Percentiles rank a stretch among this genome's conserved stretches.
Conservation (phyloP, 345 rosid genomes). For the Melaleuca quinquenervia region DNA sequence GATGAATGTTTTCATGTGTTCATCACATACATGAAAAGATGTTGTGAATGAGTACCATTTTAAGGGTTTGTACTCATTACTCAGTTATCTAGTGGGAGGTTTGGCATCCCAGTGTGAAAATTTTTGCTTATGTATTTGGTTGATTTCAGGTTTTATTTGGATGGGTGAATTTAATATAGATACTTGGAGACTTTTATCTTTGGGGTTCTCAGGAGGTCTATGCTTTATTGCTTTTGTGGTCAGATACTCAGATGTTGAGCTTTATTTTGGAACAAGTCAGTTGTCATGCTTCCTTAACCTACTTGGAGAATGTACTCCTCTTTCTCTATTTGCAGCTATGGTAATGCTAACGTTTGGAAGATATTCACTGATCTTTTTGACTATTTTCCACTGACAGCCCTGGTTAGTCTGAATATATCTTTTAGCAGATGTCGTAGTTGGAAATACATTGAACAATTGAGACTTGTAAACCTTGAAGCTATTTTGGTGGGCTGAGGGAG, state of each 20-base stretch:
- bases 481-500: neutral
- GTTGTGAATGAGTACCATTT: neutral
- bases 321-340: constrained; percentile 50
- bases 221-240: neutral
- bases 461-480: neutral
- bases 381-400: constrained; percentile 89
- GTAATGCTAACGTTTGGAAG: constrained; percentile 95
- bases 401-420: constrained; percentile 32
- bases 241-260: neutral
- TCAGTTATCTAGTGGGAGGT: neutral
- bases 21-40: neutral
- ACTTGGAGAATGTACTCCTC: neutral
- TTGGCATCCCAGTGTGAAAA: neutral
- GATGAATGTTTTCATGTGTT: neutral
- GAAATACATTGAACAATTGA: neutral
- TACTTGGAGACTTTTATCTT: neutral
- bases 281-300: neutral
- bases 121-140: neutral
- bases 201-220: neutral
- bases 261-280: neutral
- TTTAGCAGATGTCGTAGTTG: neutral
- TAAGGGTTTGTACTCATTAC: neutral
- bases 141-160: neutral
- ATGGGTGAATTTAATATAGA: neutral
- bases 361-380: constrained; percentile 90